A percentile compares a stretch with the other conserved stretches of the same genome.
Conservation (phyloP, 768 basidiomycete genomes). For the Boletus rubropictus region DNA sequence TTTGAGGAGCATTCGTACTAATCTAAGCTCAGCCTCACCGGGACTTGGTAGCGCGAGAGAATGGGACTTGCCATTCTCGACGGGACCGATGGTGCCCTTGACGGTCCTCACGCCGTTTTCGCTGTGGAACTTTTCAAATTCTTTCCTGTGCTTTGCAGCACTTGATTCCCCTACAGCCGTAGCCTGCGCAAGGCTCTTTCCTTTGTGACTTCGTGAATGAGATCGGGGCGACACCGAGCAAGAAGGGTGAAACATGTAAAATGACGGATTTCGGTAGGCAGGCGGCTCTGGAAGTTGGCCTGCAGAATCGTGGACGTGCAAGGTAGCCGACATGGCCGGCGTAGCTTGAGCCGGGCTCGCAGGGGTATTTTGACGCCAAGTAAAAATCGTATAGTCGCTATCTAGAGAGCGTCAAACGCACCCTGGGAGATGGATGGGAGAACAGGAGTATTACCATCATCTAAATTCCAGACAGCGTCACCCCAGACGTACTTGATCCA, state of each 20-base stretch:
- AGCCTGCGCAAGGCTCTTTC: conserved; percentile 33
- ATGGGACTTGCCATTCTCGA: conserved; percentile 60
- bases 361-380: conserved; percentile 57
- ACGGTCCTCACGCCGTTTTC: conserved; percentile 94
- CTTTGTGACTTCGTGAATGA: conserved; percentile 34
- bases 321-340: conserved; percentile 28
- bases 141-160: conserved; percentile 61
- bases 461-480: conserved; percentile 75
- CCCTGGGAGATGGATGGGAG: not conserved
- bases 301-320: conserved; percentile 60
- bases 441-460: conserved; percentile 59
- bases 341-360: conserved; percentile 17
- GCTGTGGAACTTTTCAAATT: conserved; percentile 80
- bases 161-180: conserved; percentile 34
- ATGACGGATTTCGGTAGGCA: conserved; percentile 64
- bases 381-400: conserved; percentile 84
- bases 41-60: not conserved
- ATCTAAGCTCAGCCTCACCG: not conserved
- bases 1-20: conserved; percentile 91
- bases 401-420: conserved; percentile 46
- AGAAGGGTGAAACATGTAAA: conserved; percentile 51
- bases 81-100: conserved; percentile 86
- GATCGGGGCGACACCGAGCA: conserved; percentile 27
- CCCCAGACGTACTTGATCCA: conserved; percentile 88
- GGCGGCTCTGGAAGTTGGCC: conserved; percentile 54